Evolutionary conservation across 257 asterid genomes (phyloP), one percentile per base, ranked within the genome.

Genomic region (Gentiana macrophylla): DNA sequence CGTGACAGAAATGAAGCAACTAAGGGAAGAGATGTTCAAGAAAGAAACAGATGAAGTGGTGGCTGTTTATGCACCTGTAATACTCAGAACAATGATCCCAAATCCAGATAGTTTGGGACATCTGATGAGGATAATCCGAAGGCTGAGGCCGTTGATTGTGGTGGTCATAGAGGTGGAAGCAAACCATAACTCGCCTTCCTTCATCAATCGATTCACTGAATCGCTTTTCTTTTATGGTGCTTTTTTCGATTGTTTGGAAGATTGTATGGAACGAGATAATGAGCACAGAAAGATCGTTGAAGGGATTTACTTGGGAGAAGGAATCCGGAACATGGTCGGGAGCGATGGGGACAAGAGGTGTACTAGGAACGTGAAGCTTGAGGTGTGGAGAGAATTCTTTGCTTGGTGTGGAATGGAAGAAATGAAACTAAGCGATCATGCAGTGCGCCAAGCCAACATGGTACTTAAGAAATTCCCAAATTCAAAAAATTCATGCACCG

Each of bases 371-470:
- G 90, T 79, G 55, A 84, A 64, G 56, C 15, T 75, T n/a, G 67
- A 76, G n/a, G 94, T 84, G 1, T 84, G 94, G 94, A 79, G 90
- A 67, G 80, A 76, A 56, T 84, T 61, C 50, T 68, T 84, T 12
- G 65, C 53, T n/a, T 61, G 79, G 68, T 79, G 37, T 50, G 77
- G 77, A 6, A 64, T 75, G 79, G 62, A 12, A 13, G 84, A 79
- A 54, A 15, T 59, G 32, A 64, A 75, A 56, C 73, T 75, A 13
- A 71, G 80, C 35, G 43, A 70, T 3, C 61, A 70, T 5, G 66
- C 78, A 32, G 12, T 54, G 49, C 59, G 63, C 41, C 86, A 79
- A 50, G 82, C 84, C n/a, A 49, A 67, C 32, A 49, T 70, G 70
- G 41, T 75, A 34, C 49, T 75, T 11, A 62, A 75, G 2, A 50